These are phyloP conservation scores for Nitzschia putrida DNA, from an alignment of 108 stramenopile genomes.

Conservation along the genomic window DNA sequence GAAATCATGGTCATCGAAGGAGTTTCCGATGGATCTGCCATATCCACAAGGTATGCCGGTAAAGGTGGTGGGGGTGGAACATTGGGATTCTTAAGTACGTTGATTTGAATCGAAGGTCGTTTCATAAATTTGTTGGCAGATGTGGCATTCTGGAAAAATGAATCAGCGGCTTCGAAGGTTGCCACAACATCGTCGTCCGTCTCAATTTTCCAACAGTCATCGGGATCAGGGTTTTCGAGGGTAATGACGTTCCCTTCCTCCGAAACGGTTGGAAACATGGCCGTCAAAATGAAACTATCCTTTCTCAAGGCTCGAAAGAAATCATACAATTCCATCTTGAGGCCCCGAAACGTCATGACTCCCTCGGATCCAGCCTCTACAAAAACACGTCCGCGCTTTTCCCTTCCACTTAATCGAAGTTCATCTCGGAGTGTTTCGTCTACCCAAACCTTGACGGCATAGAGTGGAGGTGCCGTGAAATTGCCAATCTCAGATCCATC, in stretches of 20 bases:
- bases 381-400: slow-evolving; percentile 86
- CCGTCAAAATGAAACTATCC: slow-evolving; percentile 68
- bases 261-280: slow-evolving; percentile 57
- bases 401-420: slow-evolving; percentile 75
- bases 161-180: slow-evolving; percentile 67
- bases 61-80: slow-evolving; percentile 77
- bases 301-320: slow-evolving; percentile 78
- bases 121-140: slow-evolving; percentile 35
- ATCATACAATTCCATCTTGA: slow-evolving; percentile 67
- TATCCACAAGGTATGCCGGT: slow-evolving; percentile 63
- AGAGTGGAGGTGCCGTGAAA: slow-evolving; percentile 52
- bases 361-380: slow-evolving; percentile 56
- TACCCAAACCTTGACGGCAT: slow-evolving; percentile 74
- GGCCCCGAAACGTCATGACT: slow-evolving; percentile 53
- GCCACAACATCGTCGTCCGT: slow-evolving; percentile 71
- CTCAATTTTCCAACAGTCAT: slow-evolving; percentile 46
- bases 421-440: slow-evolving; percentile 61
- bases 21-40: slow-evolving; percentile 71
- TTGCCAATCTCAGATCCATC: too few relatives aligned
- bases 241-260: slow-evolving; percentile 53
- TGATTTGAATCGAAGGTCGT: slow-evolving; percentile 74
- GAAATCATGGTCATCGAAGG: slow-evolving; percentile 87
- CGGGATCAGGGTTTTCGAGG: neutral
- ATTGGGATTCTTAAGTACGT: slow-evolving; percentile 81
- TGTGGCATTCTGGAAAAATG: slow-evolving; percentile 30